Percentiles rank a stretch among this genome's conserved stretches.
Conservation (phyloP, 768 basidiomycete genomes). For the Serendipita sp. region DNA sequence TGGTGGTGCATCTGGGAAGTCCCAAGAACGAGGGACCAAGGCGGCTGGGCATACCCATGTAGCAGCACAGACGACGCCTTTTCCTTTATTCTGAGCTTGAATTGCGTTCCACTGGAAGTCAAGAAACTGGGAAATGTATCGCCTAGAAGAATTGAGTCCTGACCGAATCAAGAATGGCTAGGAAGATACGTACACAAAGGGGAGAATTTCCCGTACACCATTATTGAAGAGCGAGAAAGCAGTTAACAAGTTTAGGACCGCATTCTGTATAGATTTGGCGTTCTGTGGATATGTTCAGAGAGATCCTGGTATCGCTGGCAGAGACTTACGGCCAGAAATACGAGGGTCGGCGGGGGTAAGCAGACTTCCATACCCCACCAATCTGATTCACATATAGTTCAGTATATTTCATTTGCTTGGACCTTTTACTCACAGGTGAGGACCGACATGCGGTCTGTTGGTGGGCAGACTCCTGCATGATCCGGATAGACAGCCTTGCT, state of each 20-base stretch:
- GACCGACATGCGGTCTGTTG: constrained; percentile 60
- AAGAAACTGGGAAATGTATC: constrained; percentile 65
- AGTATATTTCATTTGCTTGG: background rate
- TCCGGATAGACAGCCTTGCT: constrained; percentile 48
- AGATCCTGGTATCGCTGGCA: background rate
- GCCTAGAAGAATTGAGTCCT: constrained; percentile 16
- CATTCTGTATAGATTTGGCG: constrained; percentile 41
- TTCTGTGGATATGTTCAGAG: constrained; percentile 23
- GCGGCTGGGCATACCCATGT: constrained; percentile 38
- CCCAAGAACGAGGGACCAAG: constrained; percentile 52
- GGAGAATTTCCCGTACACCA: constrained; percentile 68
- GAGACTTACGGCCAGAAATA: constrained; percentile 36
- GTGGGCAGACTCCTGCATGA: constrained; percentile 53
- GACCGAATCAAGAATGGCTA: background rate
- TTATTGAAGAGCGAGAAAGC: constrained; percentile 52
- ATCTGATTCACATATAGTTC: constrained; percentile 28
- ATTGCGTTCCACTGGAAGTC: constrained; percentile 61
- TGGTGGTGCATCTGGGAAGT: constrained; percentile 30
- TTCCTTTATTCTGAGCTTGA: constrained; percentile 43
- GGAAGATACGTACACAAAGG: constrained; percentile 33
- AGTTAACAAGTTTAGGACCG: constrained; percentile 60
- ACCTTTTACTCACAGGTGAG: constrained; percentile 47
- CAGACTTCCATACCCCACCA: constrained; percentile 84
- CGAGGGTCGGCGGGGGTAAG: constrained; percentile 55
- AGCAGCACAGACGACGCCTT: constrained; percentile 75